A percentile compares a stretch with the other conserved stretches of the same genome.
Conservation (phyloP, 306 rosid genomes). For the Cajanus cajan region DNA sequence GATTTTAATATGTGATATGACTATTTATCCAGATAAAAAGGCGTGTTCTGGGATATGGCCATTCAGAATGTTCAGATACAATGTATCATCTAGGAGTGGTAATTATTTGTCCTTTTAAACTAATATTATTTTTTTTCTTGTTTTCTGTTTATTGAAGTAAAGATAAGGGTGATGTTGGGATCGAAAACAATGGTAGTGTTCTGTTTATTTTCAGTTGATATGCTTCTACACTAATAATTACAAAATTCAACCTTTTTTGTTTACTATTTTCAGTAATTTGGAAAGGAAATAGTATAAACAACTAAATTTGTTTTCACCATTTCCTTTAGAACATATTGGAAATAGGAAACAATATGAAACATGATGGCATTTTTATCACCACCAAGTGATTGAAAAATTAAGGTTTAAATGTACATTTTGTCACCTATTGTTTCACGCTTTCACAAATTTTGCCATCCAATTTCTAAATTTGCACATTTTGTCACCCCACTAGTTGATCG, state of each 20-base stretch:
- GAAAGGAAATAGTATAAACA: background rate
- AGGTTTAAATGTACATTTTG: background rate
- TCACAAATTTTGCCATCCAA: no score
- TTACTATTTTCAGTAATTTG: background rate
- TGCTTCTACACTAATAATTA: background rate
- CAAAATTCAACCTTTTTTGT: background rate
- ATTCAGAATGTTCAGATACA: conserved; percentile 79
- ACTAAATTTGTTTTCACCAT: background rate
- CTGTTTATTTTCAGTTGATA: background rate
- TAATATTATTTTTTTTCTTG: background rate
- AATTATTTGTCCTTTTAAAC: conserved; percentile 31
- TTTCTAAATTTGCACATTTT: no score
- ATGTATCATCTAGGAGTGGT: conserved; percentile 93
- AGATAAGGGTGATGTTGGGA: background rate
- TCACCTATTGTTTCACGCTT: no score
- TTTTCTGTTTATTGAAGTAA: conserved; percentile 1
- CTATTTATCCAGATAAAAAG: conserved; percentile 63
- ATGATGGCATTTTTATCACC: background rate
- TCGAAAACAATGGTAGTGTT: background rate
- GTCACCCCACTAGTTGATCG: no score
- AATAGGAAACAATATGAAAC: background rate
- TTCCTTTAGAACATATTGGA: background rate
- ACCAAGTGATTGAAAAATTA: conserved; percentile 4
- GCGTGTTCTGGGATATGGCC: conserved; percentile 74
- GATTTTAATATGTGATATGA: conserved; percentile 15